A percentile compares a stretch with the other conserved stretches of the same genome.
phyloP scores from a whole-genome alignment of 2,329 filamentous ascomycete genomes.

The Aureobasidium sp. region DNA sequence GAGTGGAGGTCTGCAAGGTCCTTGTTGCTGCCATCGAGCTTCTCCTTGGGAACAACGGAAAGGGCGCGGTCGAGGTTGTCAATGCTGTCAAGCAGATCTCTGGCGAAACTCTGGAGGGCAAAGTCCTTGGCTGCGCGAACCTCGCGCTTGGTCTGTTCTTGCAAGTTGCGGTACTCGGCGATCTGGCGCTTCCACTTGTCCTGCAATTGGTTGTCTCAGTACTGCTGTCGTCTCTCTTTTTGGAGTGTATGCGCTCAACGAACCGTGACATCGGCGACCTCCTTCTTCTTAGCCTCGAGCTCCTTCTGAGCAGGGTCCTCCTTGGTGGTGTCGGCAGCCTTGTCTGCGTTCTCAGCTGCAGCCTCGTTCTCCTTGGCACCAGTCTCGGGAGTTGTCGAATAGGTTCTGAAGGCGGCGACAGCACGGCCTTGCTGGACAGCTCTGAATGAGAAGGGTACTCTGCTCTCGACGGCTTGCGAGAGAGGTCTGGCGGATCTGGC shows the following conservation, averaged over 20 bases:
- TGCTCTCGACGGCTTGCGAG: conserved; percentile 11
- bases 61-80: conserved; percentile 97
- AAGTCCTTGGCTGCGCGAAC: conserved; percentile 82
- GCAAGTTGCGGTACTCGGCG: conserved; percentile 96
- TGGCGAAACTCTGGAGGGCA: conserved; percentile 87
- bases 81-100: conserved; percentile 88
- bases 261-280: conserved; percentile 80
- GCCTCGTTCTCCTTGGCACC: conserved; percentile 29
- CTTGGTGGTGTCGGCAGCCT: conserved; percentile 19
- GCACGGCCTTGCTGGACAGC: conserved; percentile 26
- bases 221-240: not conserved
- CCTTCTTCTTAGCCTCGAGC: conserved; percentile 62
- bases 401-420: conserved; percentile 32
- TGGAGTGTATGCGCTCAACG: conserved; percentile 10
- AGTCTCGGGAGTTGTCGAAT: conserved; percentile 35
- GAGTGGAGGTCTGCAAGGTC: conserved; percentile 76
- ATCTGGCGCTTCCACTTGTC: conserved; percentile 91
- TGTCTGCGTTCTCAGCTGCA: conserved; percentile 27
- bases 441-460: conserved; percentile 23
- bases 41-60: conserved; percentile 64
- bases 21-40: conserved; percentile 54
- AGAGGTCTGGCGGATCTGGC: conserved; percentile 9
- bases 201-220: conserved; percentile 37
- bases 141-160: conserved; percentile 87
- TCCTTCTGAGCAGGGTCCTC: conserved; percentile 49